Evolutionary conservation across 768 basidiomycete species (phyloP), one percentile per base, ranked within the genome.

Genomic region (Wakefieldia striispora): DNA sequence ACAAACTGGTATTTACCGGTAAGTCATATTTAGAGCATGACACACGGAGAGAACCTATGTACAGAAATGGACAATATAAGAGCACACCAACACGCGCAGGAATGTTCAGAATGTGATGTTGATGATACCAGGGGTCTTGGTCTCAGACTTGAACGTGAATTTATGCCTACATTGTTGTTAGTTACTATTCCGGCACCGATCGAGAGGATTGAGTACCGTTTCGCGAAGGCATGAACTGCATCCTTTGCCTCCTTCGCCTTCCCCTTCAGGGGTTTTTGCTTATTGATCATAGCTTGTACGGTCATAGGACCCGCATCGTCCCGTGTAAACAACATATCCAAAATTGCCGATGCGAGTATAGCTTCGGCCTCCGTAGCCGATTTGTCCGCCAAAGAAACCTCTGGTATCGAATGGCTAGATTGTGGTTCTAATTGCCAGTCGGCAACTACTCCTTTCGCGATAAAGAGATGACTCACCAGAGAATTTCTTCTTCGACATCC

Each of bases 401-500:
- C 51, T 17, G 0, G 14, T 40, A 49, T 26, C 1, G 2, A 0
- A 13, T 56, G 38, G 17, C 40, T 4, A 0, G 4, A 6, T 6
- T 60, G 56, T 3, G 51, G 53, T 11, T 51, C 64, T 65, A 35
- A 21, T 6, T 1, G 4, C 17, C 11, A 3, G 2, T 67, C 37
- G 62, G 40, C 13, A 2, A 8, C 27, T 9, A 34, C 37, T 33
- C 20, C 16, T 23, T 6, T 9, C 10, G 6, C 16, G 10, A n/a
- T 40, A 31, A 34, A 21, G 2, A 20, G 9, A 45, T 12, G 4
- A n/a, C 26, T 43, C 10, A 61, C 65, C 51, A 20, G 58, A 49
- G 26, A 67, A 66, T 12, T 27, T 47, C 26, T 49, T 63, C 29
- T 61, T 67, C 19, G 7, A 34, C 0, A 61, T 41, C 29, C 65